Conservation (phyloP, 208 protist species). For the Trypanosoma avium region DNA sequence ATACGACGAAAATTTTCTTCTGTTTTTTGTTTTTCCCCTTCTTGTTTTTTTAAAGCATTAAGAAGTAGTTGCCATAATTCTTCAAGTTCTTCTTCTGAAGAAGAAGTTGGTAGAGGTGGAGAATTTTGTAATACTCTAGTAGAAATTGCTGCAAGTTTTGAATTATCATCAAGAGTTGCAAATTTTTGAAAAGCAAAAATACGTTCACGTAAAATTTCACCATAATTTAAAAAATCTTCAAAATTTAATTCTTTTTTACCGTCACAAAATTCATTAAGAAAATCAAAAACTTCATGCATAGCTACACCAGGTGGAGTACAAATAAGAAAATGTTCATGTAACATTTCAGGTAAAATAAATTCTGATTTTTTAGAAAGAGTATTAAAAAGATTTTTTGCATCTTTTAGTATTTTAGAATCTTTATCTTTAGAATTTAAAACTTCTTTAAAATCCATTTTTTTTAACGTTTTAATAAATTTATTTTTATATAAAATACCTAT, state of each 20-base stretch:
- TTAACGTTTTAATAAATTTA: background rate
- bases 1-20: constrained; percentile 28
- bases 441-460: constrained; percentile 23
- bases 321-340: constrained; percentile 60
- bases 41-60: constrained; percentile 32
- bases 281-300: constrained; percentile 57
- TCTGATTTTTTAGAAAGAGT: constrained; percentile 44
- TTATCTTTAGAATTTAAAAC: background rate
- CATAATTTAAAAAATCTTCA: constrained; percentile 55
- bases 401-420: constrained; percentile 11
- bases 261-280: constrained; percentile 71
- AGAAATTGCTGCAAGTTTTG: constrained; percentile 50
- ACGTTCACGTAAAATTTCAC: constrained; percentile 39
- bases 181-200: constrained; percentile 61
- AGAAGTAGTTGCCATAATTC: constrained; percentile 35
- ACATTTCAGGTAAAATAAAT: constrained; percentile 39
- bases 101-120: too few species aligned
- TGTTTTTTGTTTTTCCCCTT: constrained; percentile 6
- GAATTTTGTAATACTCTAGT: constrained; percentile 40
- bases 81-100: constrained; percentile 15
- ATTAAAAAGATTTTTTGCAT: constrained; percentile 39
- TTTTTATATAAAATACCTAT: too few species aligned
- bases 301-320: constrained; percentile 61
- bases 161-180: constrained; percentile 30
- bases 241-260: constrained; percentile 49